A percentile compares a stretch with the other conserved stretches of the same genome.
These are phyloP conservation scores for Anacardium occidentale DNA, from an alignment of 345 rosid species.

Conservation along the genomic window DNA sequence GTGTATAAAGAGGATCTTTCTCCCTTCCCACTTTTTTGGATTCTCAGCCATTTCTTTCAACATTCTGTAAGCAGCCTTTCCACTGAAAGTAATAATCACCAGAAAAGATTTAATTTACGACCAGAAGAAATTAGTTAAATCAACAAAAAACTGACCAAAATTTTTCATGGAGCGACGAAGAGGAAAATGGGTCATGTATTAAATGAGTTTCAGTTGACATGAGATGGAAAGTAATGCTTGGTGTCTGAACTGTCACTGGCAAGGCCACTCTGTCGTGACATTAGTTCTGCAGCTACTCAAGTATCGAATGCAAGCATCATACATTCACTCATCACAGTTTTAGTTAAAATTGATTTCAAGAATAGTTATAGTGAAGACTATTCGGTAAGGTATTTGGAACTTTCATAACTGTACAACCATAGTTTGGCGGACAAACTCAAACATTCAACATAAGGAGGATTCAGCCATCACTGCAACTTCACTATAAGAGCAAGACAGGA, in stretches of 20 bases:
- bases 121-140: too few relatives aligned
- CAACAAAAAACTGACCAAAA: too few relatives aligned
- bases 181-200: too few relatives aligned
- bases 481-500: neutral
- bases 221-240: neutral
- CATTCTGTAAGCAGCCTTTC: slow-evolving; percentile 84
- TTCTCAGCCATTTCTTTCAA: slow-evolving; percentile 71
- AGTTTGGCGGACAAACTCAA: neutral
- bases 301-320: neutral
- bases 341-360: neutral
- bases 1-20: slow-evolving; percentile 76
- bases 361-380: neutral
- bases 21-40: slow-evolving; percentile 79
- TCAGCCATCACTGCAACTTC: neutral
- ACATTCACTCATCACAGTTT: neutral
- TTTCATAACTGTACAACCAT: too few relatives aligned
- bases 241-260: neutral
- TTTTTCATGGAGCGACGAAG: too few relatives aligned
- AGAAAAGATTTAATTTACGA: neutral
- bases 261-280: neutral
- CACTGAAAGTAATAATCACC: slow-evolving; percentile 38
- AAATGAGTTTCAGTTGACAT: neutral
- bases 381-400: too few relatives aligned
- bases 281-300: too few relatives aligned
- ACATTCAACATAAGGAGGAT: too few relatives aligned